Evolutionary conservation across 2,329 filamentous ascomycete species (phyloP), one percentile per base, ranked within the genome.

Genomic region (Plenodomus biglobosus): DNA sequence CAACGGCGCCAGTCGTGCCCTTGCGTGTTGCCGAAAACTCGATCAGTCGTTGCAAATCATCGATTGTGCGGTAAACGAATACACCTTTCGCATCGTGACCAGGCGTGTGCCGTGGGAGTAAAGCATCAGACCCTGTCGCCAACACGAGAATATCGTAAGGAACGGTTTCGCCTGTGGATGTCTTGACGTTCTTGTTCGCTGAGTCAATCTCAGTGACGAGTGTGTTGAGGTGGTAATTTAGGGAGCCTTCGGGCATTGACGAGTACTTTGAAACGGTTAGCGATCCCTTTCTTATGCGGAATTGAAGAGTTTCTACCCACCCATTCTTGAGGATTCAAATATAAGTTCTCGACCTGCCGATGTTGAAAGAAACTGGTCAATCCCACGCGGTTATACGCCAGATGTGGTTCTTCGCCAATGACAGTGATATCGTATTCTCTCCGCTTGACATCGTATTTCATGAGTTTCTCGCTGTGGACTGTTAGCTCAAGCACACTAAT

Each of bases 301-400:
- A 27, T 24, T 10, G 8, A 1, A 8, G 3, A 3, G 19, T 16
- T 3, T n/a, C 11, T 27, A 46, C 59, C 37, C 55, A 89, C 87
- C 89, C 91, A 95, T 79, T 90, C 85, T 59, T 82, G 78, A 0
- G 90, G 87, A 61, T 95, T 95, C 24, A 96, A 78, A 66, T 95
- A 95, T n/a, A 96, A 72, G 57, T 91, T 88, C 72, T 95, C 89
- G 35, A 94, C 86, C 59, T 87, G 82, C 43, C 90, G 82, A 73
- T 95, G 90, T 59, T 90, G 85, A 68, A 96, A 96, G 77, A 92
- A 96, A 50, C 85, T 89, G 2, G 90, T 95, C 42, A 96, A 78
- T 3, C 91, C 91, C 22, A 96, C 91, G 48, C 92, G 85, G 69
- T 96, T 96, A 71, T 96, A 96, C 17, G 91, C 91, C 44, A 95